Conservation (phyloP, 2,329 filamentous ascomycete genomes). For the Corniculantispora saksenae region DNA sequence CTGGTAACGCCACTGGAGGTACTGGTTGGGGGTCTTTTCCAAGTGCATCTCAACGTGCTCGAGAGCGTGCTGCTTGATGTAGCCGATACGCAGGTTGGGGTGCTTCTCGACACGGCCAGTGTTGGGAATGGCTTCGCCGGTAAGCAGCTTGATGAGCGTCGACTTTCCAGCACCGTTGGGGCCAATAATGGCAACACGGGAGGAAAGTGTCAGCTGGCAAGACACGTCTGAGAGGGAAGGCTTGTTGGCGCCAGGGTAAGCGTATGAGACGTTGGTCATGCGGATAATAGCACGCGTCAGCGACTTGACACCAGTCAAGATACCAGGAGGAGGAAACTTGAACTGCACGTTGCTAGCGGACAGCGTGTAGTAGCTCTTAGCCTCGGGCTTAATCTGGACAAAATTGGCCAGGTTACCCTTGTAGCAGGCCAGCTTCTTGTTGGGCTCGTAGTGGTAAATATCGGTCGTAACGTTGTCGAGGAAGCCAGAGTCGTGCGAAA, state of each 20-base stretch:
- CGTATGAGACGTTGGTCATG: constrained; percentile 97
- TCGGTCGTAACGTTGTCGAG: constrained; percentile 98
- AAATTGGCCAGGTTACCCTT: constrained; percentile 99
- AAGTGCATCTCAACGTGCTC: too few relatives aligned
- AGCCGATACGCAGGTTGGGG: constrained; percentile 96
- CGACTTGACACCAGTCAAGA: constrained; percentile 98
- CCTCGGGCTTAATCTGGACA: constrained; percentile 98
- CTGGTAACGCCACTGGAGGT: too few relatives aligned
- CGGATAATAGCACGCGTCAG: constrained; percentile 95
- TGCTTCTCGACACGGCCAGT: constrained; percentile 81
- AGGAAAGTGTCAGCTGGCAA: constrained; percentile 95
- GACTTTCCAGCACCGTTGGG: constrained; percentile 99
- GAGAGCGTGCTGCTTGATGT: constrained; percentile 98
- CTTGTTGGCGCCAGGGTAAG: constrained; percentile 92
- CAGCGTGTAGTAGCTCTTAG: constrained; percentile 99
- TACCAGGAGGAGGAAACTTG: constrained; percentile 93
- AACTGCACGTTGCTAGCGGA: constrained; percentile 89
- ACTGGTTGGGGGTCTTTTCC: too few relatives aligned
- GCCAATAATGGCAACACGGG: constrained; percentile 91
- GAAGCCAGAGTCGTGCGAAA: constrained; percentile 99
- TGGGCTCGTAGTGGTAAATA: constrained; percentile 90
- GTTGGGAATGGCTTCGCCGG: constrained; percentile 86
- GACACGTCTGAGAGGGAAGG: constrained; percentile 90
- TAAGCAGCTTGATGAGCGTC: constrained; percentile 93
- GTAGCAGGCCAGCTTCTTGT: constrained; percentile 98